phyloP scores from a whole-genome alignment of 495 filamentous ascomycete species.

The Tetracladium marchalianum region DNA sequence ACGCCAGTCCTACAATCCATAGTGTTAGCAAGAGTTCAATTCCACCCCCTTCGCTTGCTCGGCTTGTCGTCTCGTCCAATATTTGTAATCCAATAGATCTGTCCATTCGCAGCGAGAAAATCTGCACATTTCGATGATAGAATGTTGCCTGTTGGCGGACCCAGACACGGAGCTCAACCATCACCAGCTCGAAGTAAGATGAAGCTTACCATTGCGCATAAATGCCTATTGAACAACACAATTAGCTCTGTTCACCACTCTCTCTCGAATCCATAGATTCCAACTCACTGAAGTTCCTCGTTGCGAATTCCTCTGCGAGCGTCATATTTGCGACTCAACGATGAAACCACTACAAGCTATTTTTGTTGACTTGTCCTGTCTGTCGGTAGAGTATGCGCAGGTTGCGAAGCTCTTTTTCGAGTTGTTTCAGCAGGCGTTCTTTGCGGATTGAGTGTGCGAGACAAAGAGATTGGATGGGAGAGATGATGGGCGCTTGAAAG shows the following conservation, averaged over 20 bases:
- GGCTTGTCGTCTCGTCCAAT: not conserved
- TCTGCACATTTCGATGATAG: too few species aligned
- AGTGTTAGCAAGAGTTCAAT: constrained; percentile 4
- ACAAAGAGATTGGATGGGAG: not conserved
- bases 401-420: not conserved
- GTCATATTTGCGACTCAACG: constrained; percentile 16
- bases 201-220: constrained; percentile 94
- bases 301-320: constrained; percentile 65
- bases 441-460: not conserved
- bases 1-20: constrained; percentile 72
- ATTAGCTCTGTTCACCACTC: constrained; percentile 8
- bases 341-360: constrained; percentile 1
- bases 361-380: too few species aligned
- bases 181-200: not conserved
- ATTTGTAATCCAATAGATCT: not conserved
- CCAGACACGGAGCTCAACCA: too few species aligned
- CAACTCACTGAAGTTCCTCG: constrained; percentile 93
- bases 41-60: not conserved
- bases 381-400: too few species aligned
- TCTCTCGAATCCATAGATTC: not conserved
- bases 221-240: constrained; percentile 57
- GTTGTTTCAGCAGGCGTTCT: too few species aligned
- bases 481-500: too few species aligned
- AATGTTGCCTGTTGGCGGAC: too few species aligned
- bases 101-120: too few species aligned